Evolutionary conservation across 768 basidiomycete species (phyloP).

Genomic region (Rhizopogon vulgaris): DNA sequence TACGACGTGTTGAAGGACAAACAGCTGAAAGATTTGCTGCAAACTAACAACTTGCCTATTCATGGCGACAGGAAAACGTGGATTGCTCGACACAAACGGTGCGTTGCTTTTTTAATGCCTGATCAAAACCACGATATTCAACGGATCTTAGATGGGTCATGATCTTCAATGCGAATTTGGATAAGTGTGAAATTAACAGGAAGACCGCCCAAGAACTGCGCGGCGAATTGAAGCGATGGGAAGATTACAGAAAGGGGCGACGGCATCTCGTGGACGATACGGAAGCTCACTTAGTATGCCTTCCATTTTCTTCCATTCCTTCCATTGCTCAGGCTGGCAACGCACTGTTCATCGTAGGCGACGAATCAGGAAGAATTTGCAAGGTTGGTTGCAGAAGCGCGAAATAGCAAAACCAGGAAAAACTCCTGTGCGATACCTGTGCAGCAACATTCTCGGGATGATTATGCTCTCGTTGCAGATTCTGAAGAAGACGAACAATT

Average conservation of each 20-base stretch:
- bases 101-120: conserved; percentile 3
- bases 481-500: conserved; percentile 26
- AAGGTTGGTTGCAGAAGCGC: conserved; percentile 28
- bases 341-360: conserved; percentile 3
- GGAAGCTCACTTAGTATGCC: conserved; percentile 33
- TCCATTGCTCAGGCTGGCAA: not conserved
- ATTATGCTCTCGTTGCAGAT: conserved; percentile 29
- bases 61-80: conserved; percentile 46
- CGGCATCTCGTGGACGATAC: conserved; percentile 31
- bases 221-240: conserved; percentile 52
- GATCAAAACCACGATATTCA: not conserved
- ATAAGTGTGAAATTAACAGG: conserved; percentile 41
- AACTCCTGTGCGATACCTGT: not conserved
- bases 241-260: conserved; percentile 38
- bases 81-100: conserved; percentile 59
- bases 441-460: not conserved
- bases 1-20: conserved; percentile 62
- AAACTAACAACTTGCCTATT: conserved; percentile 42
- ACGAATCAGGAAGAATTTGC: conserved; percentile 28
- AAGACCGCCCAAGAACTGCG: conserved; percentile 42
- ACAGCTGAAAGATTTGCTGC: conserved; percentile 50
- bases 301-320: not conserved
- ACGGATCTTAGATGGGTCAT: conserved; percentile 52
- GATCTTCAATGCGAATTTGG: conserved; percentile 66
- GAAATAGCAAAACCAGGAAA: conserved; percentile 27